Percentiles rank a stretch among this genome's conserved stretches.
Conservation (phyloP, 2,329 filamentous ascomycete genomes). For the Paecilomyces sp. region DNA sequence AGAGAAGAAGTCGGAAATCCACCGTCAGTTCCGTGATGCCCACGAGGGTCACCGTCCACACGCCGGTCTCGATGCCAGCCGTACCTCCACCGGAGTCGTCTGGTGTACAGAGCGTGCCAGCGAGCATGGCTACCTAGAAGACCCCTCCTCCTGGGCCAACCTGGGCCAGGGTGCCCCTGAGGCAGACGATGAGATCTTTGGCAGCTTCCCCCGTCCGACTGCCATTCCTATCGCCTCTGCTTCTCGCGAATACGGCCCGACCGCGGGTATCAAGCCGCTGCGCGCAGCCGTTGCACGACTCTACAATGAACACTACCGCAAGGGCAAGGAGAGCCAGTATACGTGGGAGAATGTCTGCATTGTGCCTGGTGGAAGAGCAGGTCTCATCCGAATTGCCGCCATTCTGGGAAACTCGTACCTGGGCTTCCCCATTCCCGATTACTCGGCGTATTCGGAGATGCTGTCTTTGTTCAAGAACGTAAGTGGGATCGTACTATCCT, state of each 20-base stretch:
- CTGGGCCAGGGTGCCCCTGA: slow-evolving; percentile 90
- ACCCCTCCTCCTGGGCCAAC: slow-evolving; percentile 82
- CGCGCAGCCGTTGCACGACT: slow-evolving; percentile 82
- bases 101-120: slow-evolving; percentile 67
- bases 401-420: slow-evolving; percentile 89
- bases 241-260: slow-evolving; percentile 85
- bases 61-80: slow-evolving; percentile 79
- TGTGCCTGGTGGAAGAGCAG: slow-evolving; percentile 85
- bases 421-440: slow-evolving; percentile 90
- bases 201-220: slow-evolving; percentile 76
- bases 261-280: slow-evolving; percentile 85
- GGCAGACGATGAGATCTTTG: slow-evolving; percentile 85
- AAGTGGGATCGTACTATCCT: slow-evolving; percentile 6
- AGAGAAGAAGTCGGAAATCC: slow-evolving; percentile 79
- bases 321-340: slow-evolving; percentile 83
- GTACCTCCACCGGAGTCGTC: slow-evolving; percentile 87
- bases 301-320: slow-evolving; percentile 87
- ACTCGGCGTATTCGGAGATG: slow-evolving; percentile 98
- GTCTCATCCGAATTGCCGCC: slow-evolving; percentile 88
- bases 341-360: slow-evolving; percentile 98
- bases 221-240: slow-evolving; percentile 70
- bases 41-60: slow-evolving; percentile 89
- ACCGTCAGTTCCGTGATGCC: slow-evolving; percentile 80
- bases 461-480: slow-evolving; percentile 83
- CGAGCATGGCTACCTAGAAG: slow-evolving; percentile 80